These are phyloP conservation scores for Penicillium psychrosexuale DNA, from an alignment of 2,329 filamentous ascomycete genomes.

Conservation along the genomic window DNA sequence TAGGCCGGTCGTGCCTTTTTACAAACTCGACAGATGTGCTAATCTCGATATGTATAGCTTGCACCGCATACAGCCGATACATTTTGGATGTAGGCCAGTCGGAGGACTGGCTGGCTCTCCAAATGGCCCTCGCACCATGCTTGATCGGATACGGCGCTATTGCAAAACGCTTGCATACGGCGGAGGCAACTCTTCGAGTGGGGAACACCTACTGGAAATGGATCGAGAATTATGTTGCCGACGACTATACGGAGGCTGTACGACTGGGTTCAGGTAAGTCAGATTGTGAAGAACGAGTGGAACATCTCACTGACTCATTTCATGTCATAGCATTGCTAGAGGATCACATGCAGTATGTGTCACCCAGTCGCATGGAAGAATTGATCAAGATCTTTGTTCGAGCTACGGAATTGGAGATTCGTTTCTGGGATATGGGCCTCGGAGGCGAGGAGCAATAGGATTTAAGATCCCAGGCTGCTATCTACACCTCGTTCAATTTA, in stretches of 20 bases:
- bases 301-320: conserved; percentile 7
- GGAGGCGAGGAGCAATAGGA: conserved; percentile 19
- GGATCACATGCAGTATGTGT: conserved; percentile 68
- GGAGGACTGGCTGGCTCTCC: conserved; percentile 82
- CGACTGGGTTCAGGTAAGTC: conserved; percentile 63
- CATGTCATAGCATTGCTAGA: conserved; percentile 65
- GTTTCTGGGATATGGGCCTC: conserved; percentile 70
- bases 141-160: conserved; percentile 84
- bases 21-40: neutral
- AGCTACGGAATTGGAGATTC: conserved; percentile 75
- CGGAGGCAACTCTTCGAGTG: conserved; percentile 58
- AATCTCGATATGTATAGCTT: conserved; percentile 49
- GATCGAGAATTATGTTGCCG: conserved; percentile 83
- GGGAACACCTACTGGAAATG: conserved; percentile 81
- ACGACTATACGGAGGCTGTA: conserved; percentile 74
- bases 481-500: neutral
- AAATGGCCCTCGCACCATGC: conserved; percentile 81
- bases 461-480: neutral
- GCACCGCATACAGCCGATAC: conserved; percentile 78
- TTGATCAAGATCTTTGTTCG: conserved; percentile 80
- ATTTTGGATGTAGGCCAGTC: conserved; percentile 85
- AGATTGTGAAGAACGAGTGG: neutral
- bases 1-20: conserved; percentile 31
- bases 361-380: conserved; percentile 72
- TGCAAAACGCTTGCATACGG: conserved; percentile 65